phyloP scores from a whole-genome alignment of 2,329 filamentous ascomycete species.

The Mariannaea elegans region DNA sequence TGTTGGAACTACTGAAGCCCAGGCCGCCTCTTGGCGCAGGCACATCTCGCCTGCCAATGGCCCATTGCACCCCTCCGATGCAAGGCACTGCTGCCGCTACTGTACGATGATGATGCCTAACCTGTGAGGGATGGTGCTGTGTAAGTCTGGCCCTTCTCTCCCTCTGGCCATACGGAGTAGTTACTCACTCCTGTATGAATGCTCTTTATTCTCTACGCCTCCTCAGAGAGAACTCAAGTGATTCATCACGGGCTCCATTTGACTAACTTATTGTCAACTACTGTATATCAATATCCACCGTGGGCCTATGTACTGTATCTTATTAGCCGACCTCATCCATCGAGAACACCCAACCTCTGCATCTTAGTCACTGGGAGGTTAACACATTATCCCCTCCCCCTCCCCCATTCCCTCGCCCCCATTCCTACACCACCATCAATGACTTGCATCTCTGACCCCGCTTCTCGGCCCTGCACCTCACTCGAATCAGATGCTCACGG shows the following conservation, averaged over 20 bases:
- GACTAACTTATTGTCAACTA: not conserved
- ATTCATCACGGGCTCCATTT: not conserved
- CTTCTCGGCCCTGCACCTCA: slow-evolving; percentile 2
- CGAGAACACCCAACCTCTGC: slow-evolving; percentile 9
- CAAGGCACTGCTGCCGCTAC: slow-evolving; percentile 30
- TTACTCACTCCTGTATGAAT: too few species aligned
- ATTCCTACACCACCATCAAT: slow-evolving; percentile 26
- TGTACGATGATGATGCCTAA: slow-evolving; percentile 7
- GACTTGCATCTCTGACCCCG: slow-evolving; percentile 34
- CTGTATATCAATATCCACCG: too few species aligned
- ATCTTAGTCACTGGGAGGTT: too few species aligned
- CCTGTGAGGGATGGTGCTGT: slow-evolving; percentile 4
- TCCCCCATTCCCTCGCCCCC: slow-evolving; percentile 10
- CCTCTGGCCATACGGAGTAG: not conserved
- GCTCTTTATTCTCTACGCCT: too few species aligned
- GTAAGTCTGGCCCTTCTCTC: too few species aligned
- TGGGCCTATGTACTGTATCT: not conserved
- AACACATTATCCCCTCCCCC: slow-evolving; percentile 16
- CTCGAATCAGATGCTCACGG: slow-evolving; percentile 6
- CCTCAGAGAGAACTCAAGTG: not conserved
- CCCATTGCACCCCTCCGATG: slow-evolving; percentile 22
- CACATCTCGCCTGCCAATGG: slow-evolving; percentile 28
- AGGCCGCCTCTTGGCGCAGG: slow-evolving; percentile 18
- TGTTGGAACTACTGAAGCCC: not conserved
- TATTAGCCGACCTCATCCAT: slow-evolving; percentile 4